phyloP scores from a whole-genome alignment of 2,329 filamentous ascomycete genomes.

The Sclerotinia spermophila region DNA sequence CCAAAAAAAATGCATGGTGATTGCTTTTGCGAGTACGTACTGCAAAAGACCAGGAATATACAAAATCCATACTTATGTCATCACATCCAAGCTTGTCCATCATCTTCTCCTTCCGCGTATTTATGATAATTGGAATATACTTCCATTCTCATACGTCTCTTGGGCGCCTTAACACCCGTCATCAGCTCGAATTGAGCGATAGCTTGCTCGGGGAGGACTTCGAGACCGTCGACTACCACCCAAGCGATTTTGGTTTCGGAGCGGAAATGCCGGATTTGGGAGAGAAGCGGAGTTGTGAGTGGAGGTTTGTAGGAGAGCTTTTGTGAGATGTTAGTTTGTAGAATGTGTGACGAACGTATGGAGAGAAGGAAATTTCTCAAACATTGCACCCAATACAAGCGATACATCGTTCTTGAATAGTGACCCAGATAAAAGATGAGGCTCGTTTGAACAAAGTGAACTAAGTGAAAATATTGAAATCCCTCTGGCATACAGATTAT shows the following conservation, averaged over 20 bases:
- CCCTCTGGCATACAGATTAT: not conserved
- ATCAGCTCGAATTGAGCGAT: constrained; percentile 81
- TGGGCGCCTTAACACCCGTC: constrained; percentile 68
- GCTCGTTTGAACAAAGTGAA: not conserved
- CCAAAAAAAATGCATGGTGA: not conserved
- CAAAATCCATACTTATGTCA: not conserved
- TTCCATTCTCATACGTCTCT: constrained; percentile 60
- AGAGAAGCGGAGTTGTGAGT: constrained; percentile 65
- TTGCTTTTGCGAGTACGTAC: accelerated
- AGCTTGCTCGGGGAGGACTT: constrained; percentile 73
- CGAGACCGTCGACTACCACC: constrained; percentile 73
- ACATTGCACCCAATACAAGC: not conserved
- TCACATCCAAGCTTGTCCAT: not conserved
- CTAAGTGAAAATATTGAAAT: not conserved
- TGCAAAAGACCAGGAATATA: no score
- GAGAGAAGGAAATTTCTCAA: not conserved
- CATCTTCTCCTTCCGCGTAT: constrained; percentile 25
- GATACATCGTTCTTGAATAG: not conserved
- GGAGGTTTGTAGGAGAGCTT: constrained; percentile 64
- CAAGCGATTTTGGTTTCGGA: constrained; percentile 56
- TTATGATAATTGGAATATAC: constrained; percentile 33
- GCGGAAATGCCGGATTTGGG: constrained; percentile 53
- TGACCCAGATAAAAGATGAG: not conserved
- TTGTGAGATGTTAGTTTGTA: constrained; percentile 3
- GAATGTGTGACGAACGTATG: not conserved